These are phyloP conservation scores for Triangularia setosa DNA, from an alignment of 2,329 filamentous ascomycete genomes.

Conservation along the genomic window DNA sequence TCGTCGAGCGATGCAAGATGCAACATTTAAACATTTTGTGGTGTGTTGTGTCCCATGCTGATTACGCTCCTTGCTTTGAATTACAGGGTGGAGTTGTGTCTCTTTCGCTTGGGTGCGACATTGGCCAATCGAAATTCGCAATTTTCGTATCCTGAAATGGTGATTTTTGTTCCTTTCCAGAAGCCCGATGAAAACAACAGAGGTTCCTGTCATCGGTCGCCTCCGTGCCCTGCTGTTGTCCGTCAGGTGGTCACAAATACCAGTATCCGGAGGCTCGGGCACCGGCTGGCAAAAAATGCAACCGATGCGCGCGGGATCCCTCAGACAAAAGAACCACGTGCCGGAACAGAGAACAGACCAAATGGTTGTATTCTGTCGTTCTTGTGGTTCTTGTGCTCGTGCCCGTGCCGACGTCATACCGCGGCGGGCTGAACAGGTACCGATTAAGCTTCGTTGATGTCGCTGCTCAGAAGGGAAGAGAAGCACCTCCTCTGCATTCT, in stretches of 20 bases:
- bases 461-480: not conserved
- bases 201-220: not conserved
- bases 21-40: not conserved
- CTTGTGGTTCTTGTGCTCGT: not conserved
- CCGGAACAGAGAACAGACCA: not conserved
- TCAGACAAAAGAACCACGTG: not conserved
- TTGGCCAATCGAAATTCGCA: not conserved
- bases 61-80: not conserved
- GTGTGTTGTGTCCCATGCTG: not conserved
- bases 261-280: not conserved
- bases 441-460: not conserved
- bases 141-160: not conserved
- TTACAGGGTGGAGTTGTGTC: not conserved
- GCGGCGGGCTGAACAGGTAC: not conserved
- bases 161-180: not conserved
- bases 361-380: not conserved
- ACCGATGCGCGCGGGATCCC: not conserved
- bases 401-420: not conserved
- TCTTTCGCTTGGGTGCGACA: not conserved
- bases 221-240: not conserved
- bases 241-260: not conserved
- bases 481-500: not conserved
- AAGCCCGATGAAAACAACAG: not conserved
- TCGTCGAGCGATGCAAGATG: not conserved
- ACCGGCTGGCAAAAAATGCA: not conserved